phyloP scores from a whole-genome alignment of 805 yeast species.

The Cyberlindnera galapagoensis region DNA sequence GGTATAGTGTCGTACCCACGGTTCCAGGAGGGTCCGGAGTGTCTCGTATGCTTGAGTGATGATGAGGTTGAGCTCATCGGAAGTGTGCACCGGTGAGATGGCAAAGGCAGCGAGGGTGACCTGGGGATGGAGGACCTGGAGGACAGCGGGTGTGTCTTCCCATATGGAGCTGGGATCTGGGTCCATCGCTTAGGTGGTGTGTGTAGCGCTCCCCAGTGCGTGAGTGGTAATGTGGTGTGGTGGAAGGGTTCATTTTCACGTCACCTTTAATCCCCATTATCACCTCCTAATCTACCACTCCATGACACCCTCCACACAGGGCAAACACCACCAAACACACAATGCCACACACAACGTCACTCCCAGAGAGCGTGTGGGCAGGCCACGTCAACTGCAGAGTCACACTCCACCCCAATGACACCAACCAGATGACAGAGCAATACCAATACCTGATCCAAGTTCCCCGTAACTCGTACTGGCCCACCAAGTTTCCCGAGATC shows the following conservation, averaged over 20 bases:
- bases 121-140: no score
- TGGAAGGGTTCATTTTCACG: no score
- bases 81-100: conserved; percentile 22
- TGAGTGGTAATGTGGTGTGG: no score
- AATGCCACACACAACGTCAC: no score
- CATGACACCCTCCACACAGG: no score
- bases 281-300: no score
- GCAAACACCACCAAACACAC: no score
- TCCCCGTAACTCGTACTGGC: conserved; percentile 48
- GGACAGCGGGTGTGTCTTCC: not conserved
- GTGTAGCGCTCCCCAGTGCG: no score
- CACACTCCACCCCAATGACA: conserved; percentile 20
- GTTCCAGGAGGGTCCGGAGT: conserved; percentile 22
- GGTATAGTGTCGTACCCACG: conserved; percentile 34
- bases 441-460: conserved; percentile 14
- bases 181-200: no score
- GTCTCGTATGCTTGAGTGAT: conserved; percentile 15
- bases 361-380: conserved; percentile 43
- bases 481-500: conserved; percentile 33
- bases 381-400: conserved; percentile 45
- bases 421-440: conserved; percentile 15
- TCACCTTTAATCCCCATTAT: no score
- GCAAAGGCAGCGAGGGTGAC: not conserved
- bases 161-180: no score
- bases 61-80: conserved; percentile 12